These are phyloP conservation scores for Penicillium psychrofluorescens DNA, from an alignment of 495 filamentous ascomycete genomes.

Conservation along the genomic window DNA sequence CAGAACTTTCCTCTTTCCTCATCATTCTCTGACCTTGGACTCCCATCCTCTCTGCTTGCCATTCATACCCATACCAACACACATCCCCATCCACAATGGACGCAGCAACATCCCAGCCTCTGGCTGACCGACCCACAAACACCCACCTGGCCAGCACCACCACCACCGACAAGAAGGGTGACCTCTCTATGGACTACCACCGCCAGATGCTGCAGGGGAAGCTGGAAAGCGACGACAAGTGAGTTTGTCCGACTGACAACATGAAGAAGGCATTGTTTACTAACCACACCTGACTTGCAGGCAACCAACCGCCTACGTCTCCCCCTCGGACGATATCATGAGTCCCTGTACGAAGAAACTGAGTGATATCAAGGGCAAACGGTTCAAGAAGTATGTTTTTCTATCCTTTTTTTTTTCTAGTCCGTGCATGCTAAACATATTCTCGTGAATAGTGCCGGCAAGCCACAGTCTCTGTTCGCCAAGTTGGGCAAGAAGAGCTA, in stretches of 20 bases:
- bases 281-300: slow-evolving; percentile 8
- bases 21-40: neutral
- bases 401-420: neutral
- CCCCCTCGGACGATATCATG: slow-evolving; percentile 90
- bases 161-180: slow-evolving; percentile 26
- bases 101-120: slow-evolving; percentile 28
- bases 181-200: slow-evolving; percentile 64
- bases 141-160: slow-evolving; percentile 33
- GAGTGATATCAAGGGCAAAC: slow-evolving; percentile 74
- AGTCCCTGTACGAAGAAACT: slow-evolving; percentile 90
- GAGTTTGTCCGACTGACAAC: slow-evolving; percentile 14
- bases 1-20: slow-evolving; percentile 1
- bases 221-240: slow-evolving; percentile 60
- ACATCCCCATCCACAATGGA: slow-evolving; percentile 20
- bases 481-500: slow-evolving; percentile 46
- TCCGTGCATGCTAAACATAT: neutral
- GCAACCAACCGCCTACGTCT: slow-evolving; percentile 63
- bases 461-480: slow-evolving; percentile 41
- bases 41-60: neutral
- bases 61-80: slow-evolving; percentile 2
- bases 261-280: neutral
- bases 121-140: slow-evolving; percentile 38
- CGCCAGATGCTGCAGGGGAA: slow-evolving; percentile 68
- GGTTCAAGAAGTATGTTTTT: slow-evolving; percentile 49
- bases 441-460: slow-evolving; percentile 29